phyloP scores from a whole-genome alignment of 192 early-diverging fungal genomes.

The Thamnidium elegans region DNA sequence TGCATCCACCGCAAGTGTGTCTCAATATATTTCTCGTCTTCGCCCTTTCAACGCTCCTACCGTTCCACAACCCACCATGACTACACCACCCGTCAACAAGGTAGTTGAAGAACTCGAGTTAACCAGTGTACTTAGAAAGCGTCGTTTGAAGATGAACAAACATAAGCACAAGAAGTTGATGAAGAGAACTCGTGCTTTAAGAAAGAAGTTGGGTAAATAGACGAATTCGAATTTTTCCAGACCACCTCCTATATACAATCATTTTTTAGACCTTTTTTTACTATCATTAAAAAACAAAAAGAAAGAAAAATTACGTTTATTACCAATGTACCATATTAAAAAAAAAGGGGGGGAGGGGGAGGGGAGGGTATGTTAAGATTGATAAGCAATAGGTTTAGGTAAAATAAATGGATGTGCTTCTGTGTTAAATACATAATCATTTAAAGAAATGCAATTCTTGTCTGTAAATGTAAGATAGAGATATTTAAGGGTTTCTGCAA shows the following conservation, averaged over 20 bases:
- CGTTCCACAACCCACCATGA: slow-evolving; percentile 20
- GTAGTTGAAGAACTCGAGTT: slow-evolving; percentile 44
- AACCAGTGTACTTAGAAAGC: slow-evolving; percentile 80
- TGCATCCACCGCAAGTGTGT: slow-evolving; percentile 2
- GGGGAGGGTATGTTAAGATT: slow-evolving; percentile 2
- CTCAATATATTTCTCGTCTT: slow-evolving; percentile 21
- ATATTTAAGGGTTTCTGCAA: slow-evolving; percentile 95
- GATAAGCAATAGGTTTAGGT: slow-evolving; percentile 2
- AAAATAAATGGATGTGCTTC: slow-evolving; percentile 82
- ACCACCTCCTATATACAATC: no score
- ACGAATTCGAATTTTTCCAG: not conserved
- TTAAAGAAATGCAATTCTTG: slow-evolving; percentile 60
- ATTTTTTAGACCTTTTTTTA: no score
- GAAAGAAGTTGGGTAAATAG: slow-evolving; percentile 73
- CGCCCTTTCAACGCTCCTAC: slow-evolving; percentile 21
- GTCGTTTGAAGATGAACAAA: slow-evolving; percentile 94
- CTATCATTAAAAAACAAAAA: no score
- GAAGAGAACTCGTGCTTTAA: slow-evolving; percentile 73
- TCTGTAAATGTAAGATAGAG: slow-evolving; percentile 80
- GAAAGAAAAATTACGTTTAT: no score
- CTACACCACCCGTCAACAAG: not conserved
- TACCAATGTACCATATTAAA: not conserved
- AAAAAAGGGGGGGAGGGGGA: not conserved
- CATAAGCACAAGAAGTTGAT: slow-evolving; percentile 92
- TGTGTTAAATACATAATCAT: slow-evolving; percentile 88